A percentile compares a stretch with the other conserved stretches of the same genome.
phyloP scores from a whole-genome alignment of 345 rosid genomes.

The Eucalyptus melliodora region DNA sequence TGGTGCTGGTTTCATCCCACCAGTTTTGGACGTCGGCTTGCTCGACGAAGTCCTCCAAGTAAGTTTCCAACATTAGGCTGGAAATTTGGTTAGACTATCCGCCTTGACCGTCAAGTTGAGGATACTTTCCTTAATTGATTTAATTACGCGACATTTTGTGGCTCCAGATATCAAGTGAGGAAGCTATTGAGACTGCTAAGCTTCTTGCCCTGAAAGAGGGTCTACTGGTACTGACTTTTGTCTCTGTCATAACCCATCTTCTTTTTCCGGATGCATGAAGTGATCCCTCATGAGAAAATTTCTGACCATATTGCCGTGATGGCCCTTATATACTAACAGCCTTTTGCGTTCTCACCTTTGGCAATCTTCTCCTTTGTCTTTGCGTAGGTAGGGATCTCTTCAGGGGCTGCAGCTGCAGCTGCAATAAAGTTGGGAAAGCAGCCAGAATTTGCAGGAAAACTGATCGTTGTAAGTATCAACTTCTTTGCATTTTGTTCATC shows the following conservation, averaged over 20 bases:
- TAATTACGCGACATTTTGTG: background rate
- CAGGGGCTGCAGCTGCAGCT: conserved; percentile 48
- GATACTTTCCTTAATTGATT: background rate
- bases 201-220: conserved; percentile 44
- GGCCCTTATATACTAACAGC: background rate
- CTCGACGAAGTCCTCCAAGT: conserved; percentile 46
- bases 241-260: background rate
- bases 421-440: conserved; percentile 37
- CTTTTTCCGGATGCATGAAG: background rate
- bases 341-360: background rate
- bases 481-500: background rate
- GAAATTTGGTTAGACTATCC: background rate
- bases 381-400: conserved; percentile 42
- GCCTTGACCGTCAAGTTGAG: background rate
- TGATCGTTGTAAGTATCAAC: conserved; percentile 25
- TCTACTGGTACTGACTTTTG: conserved; percentile 16
- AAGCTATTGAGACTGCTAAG: conserved; percentile 32
- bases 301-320: background rate
- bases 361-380: background rate
- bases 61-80: background rate
- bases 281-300: background rate
- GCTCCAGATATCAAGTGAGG: conserved; percentile 33
- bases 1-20: conserved; percentile 46
- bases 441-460: conserved; percentile 43
- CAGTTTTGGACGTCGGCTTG: conserved; percentile 17